Evolutionary conservation across 1,284 basidiomycete genomes (phyloP), one percentile per base, ranked within the genome.

Genomic region (Laetiporus sulphureus): DNA sequence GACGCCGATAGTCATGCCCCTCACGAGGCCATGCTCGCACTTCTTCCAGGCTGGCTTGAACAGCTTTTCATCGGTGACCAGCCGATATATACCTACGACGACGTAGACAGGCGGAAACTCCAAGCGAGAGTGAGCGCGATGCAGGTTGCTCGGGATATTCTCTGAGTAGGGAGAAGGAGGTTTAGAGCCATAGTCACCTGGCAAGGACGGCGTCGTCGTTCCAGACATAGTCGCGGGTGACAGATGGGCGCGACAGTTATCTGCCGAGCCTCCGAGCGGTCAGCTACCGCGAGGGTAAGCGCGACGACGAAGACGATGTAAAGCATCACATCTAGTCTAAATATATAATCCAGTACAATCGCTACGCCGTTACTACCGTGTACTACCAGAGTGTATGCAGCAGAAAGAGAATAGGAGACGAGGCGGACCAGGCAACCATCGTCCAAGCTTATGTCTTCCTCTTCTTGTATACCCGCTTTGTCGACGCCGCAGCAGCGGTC

Each of bases 71-170:
- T 90, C 87, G 0, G 77, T 84, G 52, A 77, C 70, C 0, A 91
- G 65, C 32, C 86, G 63, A 58, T 89, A 88, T 18, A 76, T 72
- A 2, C 87, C 87, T 0, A 91, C 84, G 2, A 85, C 57, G 25
- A 79, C 76, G 54, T 90, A 91, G 2, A 77, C 78, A 0, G 86
- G 83, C 0, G 86, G 75, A 52, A 87, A 83, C 22, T 73, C 64
- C 34, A 91, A 69, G 31, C 87, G 73, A 13, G 72, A 57, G 0
- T 67, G 67, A 0, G 80, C 76, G 13, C 73, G 63, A 24, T 64
- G 62, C 18, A 83, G 70, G 25, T 63, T 52, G 4, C 57, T 53
- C 0, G 77, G 79, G 2, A 76, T 53, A 23, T 65, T 47, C 23
- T 66, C 51, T 4, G 36, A 37, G 44, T 46, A 52, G 3, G 54